Percentiles rank a stretch among this genome's conserved stretches.
These are phyloP conservation scores for Diaporthe aspalathi DNA, from an alignment of 2,329 filamentous ascomycete species.

Conservation along the genomic window DNA sequence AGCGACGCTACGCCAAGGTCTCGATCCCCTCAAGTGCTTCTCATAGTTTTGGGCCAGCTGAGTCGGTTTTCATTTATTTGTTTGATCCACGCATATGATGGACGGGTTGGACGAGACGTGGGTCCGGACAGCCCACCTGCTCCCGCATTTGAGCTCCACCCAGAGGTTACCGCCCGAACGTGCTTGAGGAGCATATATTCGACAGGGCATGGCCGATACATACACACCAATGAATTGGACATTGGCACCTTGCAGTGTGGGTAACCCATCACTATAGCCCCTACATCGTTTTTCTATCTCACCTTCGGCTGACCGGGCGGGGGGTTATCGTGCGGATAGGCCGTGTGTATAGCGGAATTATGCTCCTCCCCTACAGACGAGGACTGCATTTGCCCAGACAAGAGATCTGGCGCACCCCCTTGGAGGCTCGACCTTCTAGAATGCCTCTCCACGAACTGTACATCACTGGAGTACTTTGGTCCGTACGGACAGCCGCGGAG, in stretches of 20 bases:
- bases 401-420: background rate
- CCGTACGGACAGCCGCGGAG: background rate
- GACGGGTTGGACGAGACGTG: background rate
- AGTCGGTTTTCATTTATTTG: background rate
- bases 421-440: constrained; percentile 2
- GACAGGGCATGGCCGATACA: background rate
- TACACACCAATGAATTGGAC: background rate
- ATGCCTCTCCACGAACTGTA: background rate
- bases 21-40: background rate
- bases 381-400: constrained; percentile 1
- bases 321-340: background rate
- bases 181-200: background rate
- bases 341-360: background rate
- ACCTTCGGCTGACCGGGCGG: background rate
- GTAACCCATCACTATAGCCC: background rate
- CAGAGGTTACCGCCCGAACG: background rate
- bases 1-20: background rate
- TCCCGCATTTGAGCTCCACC: background rate
- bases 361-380: constrained; percentile 9
- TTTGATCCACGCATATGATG: background rate
- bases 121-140: background rate
- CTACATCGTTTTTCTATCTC: background rate
- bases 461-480: constrained; percentile 14
- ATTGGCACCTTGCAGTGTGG: background rate
- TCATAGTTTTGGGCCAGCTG: constrained; percentile 22